Evolutionary conservation across 2,329 filamentous ascomycete genomes (phyloP).

Genomic region (Ciborinia camelliae): DNA sequence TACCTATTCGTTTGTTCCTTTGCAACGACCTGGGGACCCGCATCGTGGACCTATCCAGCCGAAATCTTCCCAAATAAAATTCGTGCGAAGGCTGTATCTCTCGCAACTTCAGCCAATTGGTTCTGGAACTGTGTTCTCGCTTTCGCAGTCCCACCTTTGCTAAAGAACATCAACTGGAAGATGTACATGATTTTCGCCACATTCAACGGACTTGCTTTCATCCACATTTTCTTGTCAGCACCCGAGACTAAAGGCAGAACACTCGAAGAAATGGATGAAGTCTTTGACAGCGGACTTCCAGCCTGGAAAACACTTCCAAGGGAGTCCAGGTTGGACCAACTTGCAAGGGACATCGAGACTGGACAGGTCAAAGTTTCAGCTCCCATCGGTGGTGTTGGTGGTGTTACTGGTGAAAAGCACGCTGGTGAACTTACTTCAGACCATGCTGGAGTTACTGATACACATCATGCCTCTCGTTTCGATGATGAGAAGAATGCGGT

Average conservation of each 20-base stretch:
- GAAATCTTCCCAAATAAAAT: constrained; percentile 68
- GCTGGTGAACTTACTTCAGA: background rate
- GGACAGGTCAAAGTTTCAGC: constrained; percentile 32
- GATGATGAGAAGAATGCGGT: constrained; percentile 8
- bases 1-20: constrained; percentile 71
- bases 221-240: constrained; percentile 55
- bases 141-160: constrained; percentile 49
- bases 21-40: constrained; percentile 56
- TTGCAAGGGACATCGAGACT: constrained; percentile 48
- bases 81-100: constrained; percentile 69
- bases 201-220: constrained; percentile 64
- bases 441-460: background rate
- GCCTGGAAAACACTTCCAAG: constrained; percentile 53
- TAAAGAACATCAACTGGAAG: constrained; percentile 43
- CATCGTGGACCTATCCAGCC: constrained; percentile 55
- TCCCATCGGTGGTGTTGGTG: constrained; percentile 18
- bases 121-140: constrained; percentile 65
- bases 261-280: constrained; percentile 72
- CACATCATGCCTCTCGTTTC: background rate
- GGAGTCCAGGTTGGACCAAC: constrained; percentile 45
- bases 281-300: constrained; percentile 60
- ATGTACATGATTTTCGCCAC: constrained; percentile 74
- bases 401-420: background rate
- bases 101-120: constrained; percentile 76
- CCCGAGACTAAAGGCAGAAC: constrained; percentile 71